phyloP scores from a whole-genome alignment of 805 yeast species.

The Candida verbasci region DNA sequence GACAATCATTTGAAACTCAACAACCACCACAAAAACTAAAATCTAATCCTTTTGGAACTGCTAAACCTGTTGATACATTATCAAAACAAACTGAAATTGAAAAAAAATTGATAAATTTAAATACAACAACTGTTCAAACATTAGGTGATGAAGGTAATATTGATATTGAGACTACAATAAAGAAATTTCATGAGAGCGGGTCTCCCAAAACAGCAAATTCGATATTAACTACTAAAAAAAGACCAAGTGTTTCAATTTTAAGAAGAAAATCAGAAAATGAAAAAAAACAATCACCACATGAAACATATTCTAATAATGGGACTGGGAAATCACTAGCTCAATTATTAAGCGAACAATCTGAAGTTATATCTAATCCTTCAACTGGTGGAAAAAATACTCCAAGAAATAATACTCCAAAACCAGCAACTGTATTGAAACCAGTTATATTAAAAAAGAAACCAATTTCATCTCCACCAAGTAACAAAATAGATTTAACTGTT shows the following conservation, averaged over 20 bases:
- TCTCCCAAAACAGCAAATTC: constrained; percentile 9
- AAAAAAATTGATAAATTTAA: constrained; percentile 23
- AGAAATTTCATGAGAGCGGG: constrained; percentile 12
- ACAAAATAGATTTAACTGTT: constrained; percentile 10
- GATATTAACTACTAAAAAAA: constrained; percentile 6
- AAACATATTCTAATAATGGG: constrained; percentile 10
- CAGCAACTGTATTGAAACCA: constrained; percentile 24
- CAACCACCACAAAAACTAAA: constrained; percentile 32
- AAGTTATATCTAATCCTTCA: constrained; percentile 7
- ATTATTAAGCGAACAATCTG: constrained; percentile 23
- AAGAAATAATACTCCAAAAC: constrained; percentile 19
- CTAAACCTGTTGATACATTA: constrained; percentile 79
- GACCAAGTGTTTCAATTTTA: constrained; percentile 16
- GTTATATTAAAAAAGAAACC: constrained; percentile 36
- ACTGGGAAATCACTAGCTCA: constrained; percentile 38
- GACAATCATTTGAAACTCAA: constrained; percentile 5
- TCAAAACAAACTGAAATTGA: constrained; percentile 64
- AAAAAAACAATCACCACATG: no score
- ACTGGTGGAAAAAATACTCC: constrained; percentile 16
- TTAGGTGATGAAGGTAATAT: constrained; percentile 14
- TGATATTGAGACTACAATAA: constrained; percentile 10
- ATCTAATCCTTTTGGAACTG: constrained; percentile 75
- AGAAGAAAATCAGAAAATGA: constrained; percentile 16
- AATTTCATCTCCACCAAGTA: constrained; percentile 8
- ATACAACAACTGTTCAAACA: constrained; percentile 31